Base-by-base conservation (phyloP, 2,329 filamentous ascomycete genomes). In the Xylariaceae sp. region DNA sequence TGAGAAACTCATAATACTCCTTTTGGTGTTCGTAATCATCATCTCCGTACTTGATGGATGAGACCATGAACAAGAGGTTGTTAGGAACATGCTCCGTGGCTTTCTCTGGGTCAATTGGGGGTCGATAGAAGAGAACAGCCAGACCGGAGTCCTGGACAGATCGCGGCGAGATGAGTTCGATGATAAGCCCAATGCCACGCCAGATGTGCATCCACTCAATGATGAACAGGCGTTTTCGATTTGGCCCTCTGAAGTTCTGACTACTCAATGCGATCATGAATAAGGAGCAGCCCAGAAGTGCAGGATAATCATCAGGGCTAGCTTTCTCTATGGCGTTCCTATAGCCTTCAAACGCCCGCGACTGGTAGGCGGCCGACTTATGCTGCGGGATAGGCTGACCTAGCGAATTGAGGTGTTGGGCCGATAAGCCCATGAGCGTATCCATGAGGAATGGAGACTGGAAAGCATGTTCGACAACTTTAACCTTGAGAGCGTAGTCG, bases 171-270 rank as follows among this genome's bases (percentile, higher is more conserved):
- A 71, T 67, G 11, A 75, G 52, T 0, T 74, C 64, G 36, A 80
- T 65, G 30, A 81, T 75, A 14, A 76, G 61, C 30, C 75, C 70
- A 22, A 76, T 80, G 10, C 78, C 78, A 10, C 72, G 68, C 77
- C 78, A 82, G 11, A 82, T 68, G 3, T 73, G 57, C 64, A 81
- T 76, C 78, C 79, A 82, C 58, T 81, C 73, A 40, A 81, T 61
- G 30, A 81, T 72, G 56, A 75, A 79, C 2, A 81, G 68, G 1
- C 71, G 69, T 40, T 66, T 69, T 15, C 63, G 62, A 42, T 74
- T 67, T 0, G 66, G 61, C n/a, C 78, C 74, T 3, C 76, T 71
- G 58, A 82, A 81, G 45, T 66, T 67, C 47, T 78, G 69, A 5
- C 75, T 75, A 10, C 76, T 74, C 5, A 81, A 64, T 6, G 71